Evolutionary conservation across 108 stramenopile species (phyloP).

Genomic region (Phaeodactylum tricornutum): DNA sequence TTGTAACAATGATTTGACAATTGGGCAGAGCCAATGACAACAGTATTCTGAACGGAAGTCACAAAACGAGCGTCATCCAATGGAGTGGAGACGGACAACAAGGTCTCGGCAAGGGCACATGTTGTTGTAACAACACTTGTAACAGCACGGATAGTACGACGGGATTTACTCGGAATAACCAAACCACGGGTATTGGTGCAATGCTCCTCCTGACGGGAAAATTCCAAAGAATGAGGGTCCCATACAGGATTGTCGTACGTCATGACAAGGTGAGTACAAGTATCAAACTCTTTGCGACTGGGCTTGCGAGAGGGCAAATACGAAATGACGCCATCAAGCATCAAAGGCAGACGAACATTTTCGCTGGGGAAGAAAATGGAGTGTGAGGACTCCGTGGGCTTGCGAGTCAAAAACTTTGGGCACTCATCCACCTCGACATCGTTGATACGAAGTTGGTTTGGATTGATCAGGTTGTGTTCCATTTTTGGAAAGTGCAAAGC

Average conservation of each 20-base stretch:
- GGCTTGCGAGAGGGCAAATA: slow-evolving; percentile 1
- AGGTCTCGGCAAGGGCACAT: too few relatives aligned
- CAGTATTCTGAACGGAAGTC: too few relatives aligned
- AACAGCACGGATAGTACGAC: too few relatives aligned
- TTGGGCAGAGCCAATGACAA: too few relatives aligned
- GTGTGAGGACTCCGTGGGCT: too few relatives aligned
- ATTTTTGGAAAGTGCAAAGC: slow-evolving; percentile 14
- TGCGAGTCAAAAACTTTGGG: slow-evolving; percentile 5
- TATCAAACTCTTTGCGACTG: not conserved
- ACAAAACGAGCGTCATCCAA: too few relatives aligned
- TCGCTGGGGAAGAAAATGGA: too few relatives aligned
- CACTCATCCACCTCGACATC: slow-evolving; percentile 16
- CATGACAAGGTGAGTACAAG: not conserved
- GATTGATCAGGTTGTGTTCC: slow-evolving; percentile 19
- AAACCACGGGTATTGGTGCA: not conserved
- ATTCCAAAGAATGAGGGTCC: not conserved
- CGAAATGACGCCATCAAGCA: not conserved
- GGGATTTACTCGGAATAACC: too few relatives aligned
- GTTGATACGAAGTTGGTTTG: slow-evolving; percentile 24
- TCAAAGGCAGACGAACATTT: slow-evolving; percentile 1
- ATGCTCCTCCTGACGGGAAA: not conserved
- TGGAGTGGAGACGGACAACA: too few relatives aligned
- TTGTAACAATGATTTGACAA: too few relatives aligned
- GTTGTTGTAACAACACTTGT: too few relatives aligned
- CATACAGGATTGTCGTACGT: not conserved